Percentiles rank a stretch among this genome's conserved stretches.
These are phyloP conservation scores for Emmonsia crescens DNA, from an alignment of 2,329 filamentous ascomycete genomes.

Conservation along the genomic window DNA sequence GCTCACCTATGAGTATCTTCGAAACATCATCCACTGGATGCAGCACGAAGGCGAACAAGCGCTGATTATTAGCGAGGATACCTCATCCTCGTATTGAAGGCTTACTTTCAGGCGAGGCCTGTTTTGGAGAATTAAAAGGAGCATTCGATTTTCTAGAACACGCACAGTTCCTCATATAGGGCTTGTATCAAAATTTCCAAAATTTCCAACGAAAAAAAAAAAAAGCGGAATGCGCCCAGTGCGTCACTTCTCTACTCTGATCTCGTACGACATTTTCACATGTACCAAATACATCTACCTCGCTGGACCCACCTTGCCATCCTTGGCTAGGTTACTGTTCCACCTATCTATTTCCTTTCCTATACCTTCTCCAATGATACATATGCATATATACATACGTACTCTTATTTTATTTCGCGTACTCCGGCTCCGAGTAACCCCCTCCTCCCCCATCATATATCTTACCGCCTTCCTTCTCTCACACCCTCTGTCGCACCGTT, in stretches of 20 bases:
- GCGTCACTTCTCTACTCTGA: neutral
- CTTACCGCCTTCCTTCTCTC: neutral
- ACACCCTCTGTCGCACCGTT: neutral
- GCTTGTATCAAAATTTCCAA: neutral
- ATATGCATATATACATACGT: neutral
- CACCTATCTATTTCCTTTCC: neutral
- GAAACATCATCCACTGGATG: conserved; percentile 42
- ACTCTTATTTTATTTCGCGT: neutral
- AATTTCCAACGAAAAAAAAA: neutral
- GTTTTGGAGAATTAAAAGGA: neutral
- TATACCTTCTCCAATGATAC: neutral
- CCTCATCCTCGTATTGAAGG: neutral
- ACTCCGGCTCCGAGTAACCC: neutral
- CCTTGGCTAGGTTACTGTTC: neutral
- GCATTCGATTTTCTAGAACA: neutral
- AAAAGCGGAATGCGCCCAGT: neutral
- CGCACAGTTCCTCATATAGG: neutral
- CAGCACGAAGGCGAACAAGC: conserved; percentile 40
- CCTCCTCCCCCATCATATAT: neutral
- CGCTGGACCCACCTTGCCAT: neutral
- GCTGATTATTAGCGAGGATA: neutral
- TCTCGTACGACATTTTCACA: neutral
- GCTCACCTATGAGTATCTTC: conserved; percentile 82
- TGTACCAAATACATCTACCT: neutral
- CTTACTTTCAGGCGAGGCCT: neutral